Conservation (phyloP, 1,284 basidiomycete species). For the Schizopora paradoxa region DNA sequence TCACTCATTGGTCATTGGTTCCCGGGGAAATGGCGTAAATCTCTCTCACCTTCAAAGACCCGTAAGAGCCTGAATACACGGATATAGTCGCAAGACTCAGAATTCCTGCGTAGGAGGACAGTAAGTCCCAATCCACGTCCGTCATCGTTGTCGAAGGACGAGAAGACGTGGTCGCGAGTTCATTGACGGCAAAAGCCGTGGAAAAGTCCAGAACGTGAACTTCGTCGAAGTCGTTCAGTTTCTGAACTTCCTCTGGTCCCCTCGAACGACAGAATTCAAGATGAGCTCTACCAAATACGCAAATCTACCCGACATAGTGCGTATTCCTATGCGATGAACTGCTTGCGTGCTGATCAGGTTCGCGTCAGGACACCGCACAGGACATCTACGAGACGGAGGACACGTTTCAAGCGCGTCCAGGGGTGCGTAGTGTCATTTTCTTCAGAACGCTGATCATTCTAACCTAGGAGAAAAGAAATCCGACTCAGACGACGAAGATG, state of each 20-base stretch:
- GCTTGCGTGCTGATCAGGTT: no score
- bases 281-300: slow-evolving; percentile 82
- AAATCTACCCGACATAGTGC: slow-evolving; percentile 84
- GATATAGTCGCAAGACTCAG: slow-evolving; percentile 54
- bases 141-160: neutral
- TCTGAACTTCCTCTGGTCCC: neutral
- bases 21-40: neutral
- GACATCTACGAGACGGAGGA: slow-evolving; percentile 94
- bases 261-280: neutral
- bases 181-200: neutral
- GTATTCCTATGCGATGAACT: slow-evolving; percentile 24
- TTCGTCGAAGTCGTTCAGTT: neutral
- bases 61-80: slow-evolving; percentile 63
- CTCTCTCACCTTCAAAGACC: slow-evolving; percentile 54
- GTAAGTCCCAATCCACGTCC: slow-evolving; percentile 46
- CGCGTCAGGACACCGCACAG: slow-evolving; percentile 86
- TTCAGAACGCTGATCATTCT: slow-evolving; percentile 21
- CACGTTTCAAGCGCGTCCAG: slow-evolving; percentile 46
- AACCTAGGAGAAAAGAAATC: slow-evolving; percentile 38
- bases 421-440: slow-evolving; percentile 31
- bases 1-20: slow-evolving; percentile 23
- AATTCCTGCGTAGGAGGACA: slow-evolving; percentile 64
- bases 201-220: neutral
- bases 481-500: slow-evolving; percentile 64
- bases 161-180: neutral